Evolutionary conservation across 768 basidiomycete species (phyloP), one percentile per base, ranked within the genome.

Genomic region (Pleurotus eryngii): DNA sequence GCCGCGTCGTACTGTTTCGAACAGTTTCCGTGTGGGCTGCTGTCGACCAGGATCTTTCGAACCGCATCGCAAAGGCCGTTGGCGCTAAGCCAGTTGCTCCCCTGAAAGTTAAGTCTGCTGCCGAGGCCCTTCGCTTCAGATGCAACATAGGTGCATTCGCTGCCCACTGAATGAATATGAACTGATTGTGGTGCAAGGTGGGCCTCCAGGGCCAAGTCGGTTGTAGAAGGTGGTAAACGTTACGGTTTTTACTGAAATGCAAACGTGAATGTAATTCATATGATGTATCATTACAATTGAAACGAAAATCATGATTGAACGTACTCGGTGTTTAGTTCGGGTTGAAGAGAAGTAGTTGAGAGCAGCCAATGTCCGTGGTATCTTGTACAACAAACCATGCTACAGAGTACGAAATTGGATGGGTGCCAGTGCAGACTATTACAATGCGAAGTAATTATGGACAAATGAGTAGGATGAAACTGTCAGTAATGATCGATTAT

Each of bases 21-120:
- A 22, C 18, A n/a, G 43, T 40, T 37, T 81, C 87, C 26, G 86
- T 89, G 59, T 95, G 87, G 81, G 86, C 90, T 42, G 84, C 83
- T 50, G 85, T 97, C 57, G 82, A 89, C 68, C 87, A 90, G 65
- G 77, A 73, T 9, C 75, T 95, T 37, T 86, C 85, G 3, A 84
- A 90, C 70, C 81, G 89, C 59, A 78, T 98, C 62, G 91, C 92
- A n/a, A 81, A 79, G 63, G 89, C 84, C 2, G 78, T 95, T 51
- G 84, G 84, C 42, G 75, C 81, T 48, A 74, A 82, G 2, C 64
- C 71, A 2, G 86, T 84, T n/a, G 61, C 70, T 53, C 89, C 90
- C 11, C 75, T 92, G 51, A 62, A 74, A 57, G 82, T 83, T 63
- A 84, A 83, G 70, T 70, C 87, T 14, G 89, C 86, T 1, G 49